A percentile compares a stretch with the other conserved stretches of the same genome.
Conservation (phyloP, 495 filamentous ascomycete genomes). For the Lasiosphaeria hispida region DNA sequence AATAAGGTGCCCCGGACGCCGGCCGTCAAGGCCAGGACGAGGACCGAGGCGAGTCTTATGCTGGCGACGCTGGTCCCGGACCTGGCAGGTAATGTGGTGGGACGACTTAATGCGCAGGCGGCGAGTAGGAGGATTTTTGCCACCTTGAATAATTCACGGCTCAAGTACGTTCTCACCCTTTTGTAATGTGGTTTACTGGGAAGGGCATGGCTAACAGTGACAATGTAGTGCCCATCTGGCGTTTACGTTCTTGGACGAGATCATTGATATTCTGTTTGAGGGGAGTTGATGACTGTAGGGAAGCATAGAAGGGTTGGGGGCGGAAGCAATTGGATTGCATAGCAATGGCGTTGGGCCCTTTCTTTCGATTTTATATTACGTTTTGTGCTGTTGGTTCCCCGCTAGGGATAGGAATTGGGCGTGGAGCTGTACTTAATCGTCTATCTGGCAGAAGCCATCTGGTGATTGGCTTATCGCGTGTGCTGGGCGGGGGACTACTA, state of each 20-base stretch:
- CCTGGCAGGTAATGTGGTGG: conserved; percentile 79
- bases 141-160: conserved; percentile 71
- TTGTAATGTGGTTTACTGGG: background rate
- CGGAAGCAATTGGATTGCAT: conserved; percentile 11
- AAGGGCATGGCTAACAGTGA: conserved; percentile 13
- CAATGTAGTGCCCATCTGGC: conserved; percentile 64
- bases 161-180: conserved; percentile 56
- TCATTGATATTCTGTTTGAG: conserved; percentile 70
- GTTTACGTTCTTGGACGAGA: conserved; percentile 77
- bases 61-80: conserved; percentile 80
- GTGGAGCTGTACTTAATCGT: background rate
- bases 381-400: background rate
- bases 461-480: too few species aligned
- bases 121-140: conserved; percentile 78
- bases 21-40: conserved; percentile 66
- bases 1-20: conserved; percentile 56
- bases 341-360: conserved; percentile 12
- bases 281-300: conserved; percentile 22
- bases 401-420: background rate
- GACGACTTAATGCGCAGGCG: conserved; percentile 77
- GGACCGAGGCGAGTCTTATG: conserved; percentile 73
- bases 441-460: too few species aligned
- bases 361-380: background rate
- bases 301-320: background rate
- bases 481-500: too few species aligned